Evolutionary conservation across 495 filamentous ascomycete genomes (phyloP).

Genomic region (Hypoxylon cercidicola): DNA sequence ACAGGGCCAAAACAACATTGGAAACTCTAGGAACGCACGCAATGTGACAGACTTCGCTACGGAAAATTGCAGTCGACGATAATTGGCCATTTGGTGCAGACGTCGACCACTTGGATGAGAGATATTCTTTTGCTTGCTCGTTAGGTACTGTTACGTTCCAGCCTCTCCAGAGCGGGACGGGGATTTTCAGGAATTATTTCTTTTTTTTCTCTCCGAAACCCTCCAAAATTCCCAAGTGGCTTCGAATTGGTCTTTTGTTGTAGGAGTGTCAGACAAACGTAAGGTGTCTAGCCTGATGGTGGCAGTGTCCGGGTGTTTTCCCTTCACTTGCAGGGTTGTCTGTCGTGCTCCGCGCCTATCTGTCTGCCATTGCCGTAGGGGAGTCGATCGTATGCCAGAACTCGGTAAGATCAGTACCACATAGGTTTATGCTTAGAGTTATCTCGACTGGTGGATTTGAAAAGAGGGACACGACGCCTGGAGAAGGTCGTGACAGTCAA

Average conservation of each 20-base stretch:
- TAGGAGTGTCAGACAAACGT: slow-evolving; percentile 27
- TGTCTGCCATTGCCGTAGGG: slow-evolving; percentile 23
- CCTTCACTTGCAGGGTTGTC: slow-evolving; percentile 10
- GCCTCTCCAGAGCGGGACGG: slow-evolving; percentile 15
- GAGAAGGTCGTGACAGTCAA: slow-evolving; percentile 16
- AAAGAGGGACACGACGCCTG: slow-evolving; percentile 9
- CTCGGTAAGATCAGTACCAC: slow-evolving; percentile 15
- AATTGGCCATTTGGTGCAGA: slow-evolving; percentile 24
- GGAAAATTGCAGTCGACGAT: slow-evolving; percentile 26
- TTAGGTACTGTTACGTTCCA: slow-evolving; percentile 1
- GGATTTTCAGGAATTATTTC: slow-evolving; percentile 19
- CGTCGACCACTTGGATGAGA: slow-evolving; percentile 8
- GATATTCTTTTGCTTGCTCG: neutral
- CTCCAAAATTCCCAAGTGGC: slow-evolving; percentile 21
- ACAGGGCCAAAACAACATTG: slow-evolving; percentile 44
- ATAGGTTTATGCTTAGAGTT: neutral
- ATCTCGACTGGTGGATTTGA: slow-evolving; percentile 19
- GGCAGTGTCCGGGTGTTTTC: slow-evolving; percentile 31
- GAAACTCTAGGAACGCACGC: slow-evolving; percentile 35
- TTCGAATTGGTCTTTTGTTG: neutral
- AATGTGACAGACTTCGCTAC: slow-evolving; percentile 31
- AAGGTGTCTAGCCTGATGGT: slow-evolving; percentile 13
- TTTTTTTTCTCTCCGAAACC: slow-evolving; percentile 23
- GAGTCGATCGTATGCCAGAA: slow-evolving; percentile 28
- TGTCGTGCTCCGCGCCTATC: slow-evolving; percentile 42